Percentiles rank a stretch among this genome's conserved stretches.
Conservation (phyloP, 495 filamentous ascomycete species). For the Saxophila tyrrhenica region DNA sequence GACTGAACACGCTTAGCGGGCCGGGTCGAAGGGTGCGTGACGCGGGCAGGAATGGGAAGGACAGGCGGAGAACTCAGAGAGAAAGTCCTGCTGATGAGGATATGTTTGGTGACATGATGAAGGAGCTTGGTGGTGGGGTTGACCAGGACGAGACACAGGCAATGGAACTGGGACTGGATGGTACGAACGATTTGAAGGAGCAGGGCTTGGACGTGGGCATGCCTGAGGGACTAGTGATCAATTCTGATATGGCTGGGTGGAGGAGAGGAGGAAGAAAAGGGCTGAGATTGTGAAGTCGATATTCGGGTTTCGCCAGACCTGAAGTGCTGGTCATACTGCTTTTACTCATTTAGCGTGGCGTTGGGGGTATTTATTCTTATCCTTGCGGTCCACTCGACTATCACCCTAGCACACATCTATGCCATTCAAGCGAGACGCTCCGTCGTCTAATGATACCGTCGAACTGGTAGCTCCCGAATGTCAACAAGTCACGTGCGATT, state of each 20-base stretch:
- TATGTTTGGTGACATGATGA: slow-evolving; percentile 28
- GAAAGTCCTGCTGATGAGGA: slow-evolving; percentile 25
- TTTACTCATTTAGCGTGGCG: slow-evolving; percentile 9
- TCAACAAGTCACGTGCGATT: slow-evolving; percentile 6
- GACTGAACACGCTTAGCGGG: slow-evolving; percentile 4
- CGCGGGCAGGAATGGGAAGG: slow-evolving; percentile 5
- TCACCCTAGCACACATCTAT: no score
- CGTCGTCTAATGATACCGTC: background rate
- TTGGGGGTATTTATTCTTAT: background rate
- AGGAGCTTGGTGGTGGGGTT: slow-evolving; percentile 2
- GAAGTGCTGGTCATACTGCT: no score
- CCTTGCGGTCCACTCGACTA: background rate
- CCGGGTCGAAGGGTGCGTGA: slow-evolving; percentile 9
- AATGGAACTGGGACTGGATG: slow-evolving; percentile 6
- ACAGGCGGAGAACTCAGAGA: slow-evolving; percentile 11
- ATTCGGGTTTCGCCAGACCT: no score
- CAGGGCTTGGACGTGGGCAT: slow-evolving; percentile 6
- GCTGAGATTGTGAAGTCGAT: background rate
- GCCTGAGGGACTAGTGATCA: slow-evolving; percentile 24
- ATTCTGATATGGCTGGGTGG: slow-evolving; percentile 29
- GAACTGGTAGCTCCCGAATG: background rate
- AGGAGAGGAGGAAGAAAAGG: slow-evolving; percentile 7
- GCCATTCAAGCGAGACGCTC: no score
- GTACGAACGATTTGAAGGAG: slow-evolving; percentile 11
- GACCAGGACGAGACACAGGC: slow-evolving; percentile 6